Base-by-base conservation (phyloP, 768 basidiomycete genomes). In the Hygrocybe punicea region DNA sequence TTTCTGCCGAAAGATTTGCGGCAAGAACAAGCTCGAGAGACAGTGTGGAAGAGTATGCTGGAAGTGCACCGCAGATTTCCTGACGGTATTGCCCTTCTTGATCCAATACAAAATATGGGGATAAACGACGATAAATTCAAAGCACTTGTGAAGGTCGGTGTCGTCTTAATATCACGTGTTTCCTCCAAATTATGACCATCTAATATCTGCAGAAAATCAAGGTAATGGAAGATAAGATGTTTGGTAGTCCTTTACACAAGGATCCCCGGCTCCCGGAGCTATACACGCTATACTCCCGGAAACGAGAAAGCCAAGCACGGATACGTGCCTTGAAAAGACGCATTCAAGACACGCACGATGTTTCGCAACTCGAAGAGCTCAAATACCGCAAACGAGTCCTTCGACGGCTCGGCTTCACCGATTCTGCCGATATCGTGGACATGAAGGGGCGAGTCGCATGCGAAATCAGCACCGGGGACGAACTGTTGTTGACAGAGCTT, bases 391-490 rank as follows among this genome's bases (percentile, higher is more conserved):
- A 98, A 72, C 91, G 96, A 21, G 95, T 97, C 0, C 80, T 98
- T 24, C 83, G 97, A 35, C 83, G 97, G 34, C 75, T 99, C 6
- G 95, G 89, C 0, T 98, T 98, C 77, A 95, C 93, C 2, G 87
- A 82, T 13, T 69, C 85, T 9, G 82, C 87, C 1, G 96, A 98
- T 70, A 97, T 98, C 57, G 93, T 98, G 19, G 97, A 98, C 68
- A 86, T 94, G 82, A 99, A 99, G 75, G 97, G 97, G 1, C 81
- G 97, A 37, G 96, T 99, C 1, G 97, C 97, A 16, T 99, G 97
- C 69, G 97, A 99, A 73, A 98, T 99, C 72, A 93, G 91, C 68
- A 87, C 94, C 2, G 97, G 97, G 6, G 97, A 99, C 66, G 97
- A 99, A 73, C 75, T 99, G 51, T 78, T 99, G 34, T 79, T 99